Evolutionary conservation across 768 basidiomycete species (phyloP), one percentile per base, ranked within the genome.

Genomic region (Russula virescens): DNA sequence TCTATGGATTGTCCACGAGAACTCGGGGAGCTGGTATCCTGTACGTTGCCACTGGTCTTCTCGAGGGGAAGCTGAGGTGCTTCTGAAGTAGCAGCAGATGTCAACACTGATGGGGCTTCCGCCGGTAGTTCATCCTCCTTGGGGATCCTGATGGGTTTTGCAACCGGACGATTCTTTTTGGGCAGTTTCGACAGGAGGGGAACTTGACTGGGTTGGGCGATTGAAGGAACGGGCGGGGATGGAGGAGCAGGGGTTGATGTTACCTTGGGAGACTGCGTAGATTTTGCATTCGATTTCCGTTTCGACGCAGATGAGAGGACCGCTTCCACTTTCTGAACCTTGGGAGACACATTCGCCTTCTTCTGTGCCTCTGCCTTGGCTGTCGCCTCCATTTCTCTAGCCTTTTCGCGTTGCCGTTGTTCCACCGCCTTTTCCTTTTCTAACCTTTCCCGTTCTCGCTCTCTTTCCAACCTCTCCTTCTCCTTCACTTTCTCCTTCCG

Each of bases 161-260:
- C 62, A 48, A 79, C 67, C 0, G 88, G 87, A 68, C 86, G 91
- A 68, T 78, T 88, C 73, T 92, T 92, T 79, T 91, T 92, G 6
- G 90, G 87, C 74, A 89, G 86, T 73, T 86, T 91, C 25, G 90
- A 91, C 45, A 90, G 76, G 38, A 92, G 81, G 19, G 90, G 89
- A 13, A 83, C 84, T 69, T 91, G 90, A 3, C 78, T 69, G 5
- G 73, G 70, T n/a, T 77, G 73, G 49, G 81, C 79, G 3, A 66
- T 18, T 14, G 48, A 35, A 11, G 31, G 66, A 4, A 35, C 56
- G 55, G 69, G 71, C n/a, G 65, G 46, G 40, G 71, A 55, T 5
- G 63, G 49, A 11, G 68, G 23, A 1, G 64, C 67, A 47, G 72
- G 75, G 25, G 71, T 40, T 23, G 64, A 23, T 19, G 68, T 34